phyloP scores from a whole-genome alignment of 331 rosid genomes.

The Malus hybrid region DNA sequence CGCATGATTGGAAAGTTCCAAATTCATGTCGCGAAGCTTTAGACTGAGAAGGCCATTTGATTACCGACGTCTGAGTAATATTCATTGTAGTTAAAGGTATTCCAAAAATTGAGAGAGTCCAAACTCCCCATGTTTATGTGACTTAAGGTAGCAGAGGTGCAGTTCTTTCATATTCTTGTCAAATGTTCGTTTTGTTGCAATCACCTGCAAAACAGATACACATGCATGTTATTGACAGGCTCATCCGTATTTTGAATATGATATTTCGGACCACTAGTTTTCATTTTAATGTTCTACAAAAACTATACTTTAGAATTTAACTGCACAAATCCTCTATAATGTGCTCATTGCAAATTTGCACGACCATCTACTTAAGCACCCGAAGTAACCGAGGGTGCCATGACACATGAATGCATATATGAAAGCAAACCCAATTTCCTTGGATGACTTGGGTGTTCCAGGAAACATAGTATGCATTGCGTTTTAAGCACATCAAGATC shows the following conservation, averaged over 20 bases:
- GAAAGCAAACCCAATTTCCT: background rate
- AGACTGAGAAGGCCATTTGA: conserved; percentile 29
- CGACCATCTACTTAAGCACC: background rate
- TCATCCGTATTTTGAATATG: background rate
- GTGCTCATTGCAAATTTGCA: background rate
- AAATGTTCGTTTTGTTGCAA: conserved; percentile 55
- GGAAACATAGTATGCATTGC: background rate
- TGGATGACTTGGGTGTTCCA: background rate
- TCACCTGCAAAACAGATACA: conserved; percentile 51
- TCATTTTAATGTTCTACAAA: background rate
- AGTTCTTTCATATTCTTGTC: conserved; percentile 64
- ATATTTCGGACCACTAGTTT: background rate
- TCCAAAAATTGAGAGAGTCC: conserved; percentile 82
- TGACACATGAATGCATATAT: background rate
- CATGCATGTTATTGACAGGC: background rate
- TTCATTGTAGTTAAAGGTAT: conserved; percentile 56
- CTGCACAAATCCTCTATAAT: background rate
- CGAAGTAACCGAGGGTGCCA: background rate
- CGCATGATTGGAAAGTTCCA: background rate
- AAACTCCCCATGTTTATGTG: conserved; percentile 55
- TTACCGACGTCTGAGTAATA: conserved; percentile 49
- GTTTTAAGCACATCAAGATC: background rate
- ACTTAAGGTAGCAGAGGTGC: conserved; percentile 54
- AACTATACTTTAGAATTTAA: background rate
- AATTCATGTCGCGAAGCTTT: background rate